Percentiles rank a stretch among this genome's conserved stretches.
Evolutionary conservation across 2,329 filamentous ascomycete species (phyloP).

Genomic region (Talaromyces sp.): DNA sequence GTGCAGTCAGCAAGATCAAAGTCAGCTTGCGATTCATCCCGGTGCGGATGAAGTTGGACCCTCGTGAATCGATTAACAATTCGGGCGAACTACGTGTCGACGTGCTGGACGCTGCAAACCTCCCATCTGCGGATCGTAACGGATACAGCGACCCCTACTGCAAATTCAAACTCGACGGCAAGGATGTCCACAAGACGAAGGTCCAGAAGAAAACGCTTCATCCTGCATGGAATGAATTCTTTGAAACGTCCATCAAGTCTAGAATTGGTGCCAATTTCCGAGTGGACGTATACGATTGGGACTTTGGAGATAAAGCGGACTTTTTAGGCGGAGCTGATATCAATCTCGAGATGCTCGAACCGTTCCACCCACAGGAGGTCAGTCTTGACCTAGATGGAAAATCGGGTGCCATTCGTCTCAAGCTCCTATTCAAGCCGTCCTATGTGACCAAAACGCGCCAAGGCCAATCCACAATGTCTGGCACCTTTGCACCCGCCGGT

Average conservation of each 20-base stretch:
- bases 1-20: slow-evolving; percentile 73
- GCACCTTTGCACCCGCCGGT: slow-evolving; percentile 81
- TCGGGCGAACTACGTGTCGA: slow-evolving; percentile 95
- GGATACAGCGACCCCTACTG: slow-evolving; percentile 97
- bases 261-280: slow-evolving; percentile 80
- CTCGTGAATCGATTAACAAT: slow-evolving; percentile 97
- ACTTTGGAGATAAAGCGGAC: slow-evolving; percentile 93
- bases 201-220: slow-evolving; percentile 94
- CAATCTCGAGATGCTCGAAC: slow-evolving; percentile 75
- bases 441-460: slow-evolving; percentile 85
- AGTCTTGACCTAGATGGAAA: slow-evolving; percentile 79
- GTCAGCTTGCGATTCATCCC: slow-evolving; percentile 95
- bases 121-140: slow-evolving; percentile 93
- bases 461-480: slow-evolving; percentile 88
- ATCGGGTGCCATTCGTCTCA: slow-evolving; percentile 77
- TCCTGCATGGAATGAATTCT: slow-evolving; percentile 94
- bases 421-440: slow-evolving; percentile 86
- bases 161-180: slow-evolving; percentile 86
- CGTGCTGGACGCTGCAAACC: slow-evolving; percentile 76
- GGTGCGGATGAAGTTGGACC: slow-evolving; percentile 88
- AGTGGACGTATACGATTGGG: slow-evolving; percentile 88
- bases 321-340: slow-evolving; percentile 77
- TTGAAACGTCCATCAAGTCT: slow-evolving; percentile 78
- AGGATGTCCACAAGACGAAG: slow-evolving; percentile 93
- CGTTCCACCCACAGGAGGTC: slow-evolving; percentile 77